Evolutionary conservation across 2,329 filamentous ascomycete genomes (phyloP), one percentile per base, ranked within the genome.

Genomic region (Penicillium sp.): DNA sequence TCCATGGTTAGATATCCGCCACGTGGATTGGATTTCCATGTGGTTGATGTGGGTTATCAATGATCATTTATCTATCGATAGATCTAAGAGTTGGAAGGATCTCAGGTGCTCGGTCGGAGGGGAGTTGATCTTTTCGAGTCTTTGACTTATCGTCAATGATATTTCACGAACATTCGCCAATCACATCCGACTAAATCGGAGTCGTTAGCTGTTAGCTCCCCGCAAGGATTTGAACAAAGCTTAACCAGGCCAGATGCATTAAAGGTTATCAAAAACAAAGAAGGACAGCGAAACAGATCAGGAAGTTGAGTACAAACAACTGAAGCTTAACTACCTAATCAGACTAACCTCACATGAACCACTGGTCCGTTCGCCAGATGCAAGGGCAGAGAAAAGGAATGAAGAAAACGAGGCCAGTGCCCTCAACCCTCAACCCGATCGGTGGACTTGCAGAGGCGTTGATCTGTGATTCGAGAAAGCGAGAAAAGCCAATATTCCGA

Each of bases 301-400:
- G 8, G 22, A 25, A 25, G 7, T 25, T 7, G 8, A 25, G 52
- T 4, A 30, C 10, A 38, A 30, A 38, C n/a, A 33, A 10, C 41
- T 35, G 25, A 19, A 22, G 30, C 31, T 44, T 19, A 13, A 52
- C 40, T 30, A 40, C 19, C 19, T 3, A 5, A 3, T 29, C 30
- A 34, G 36, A 18, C 25, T 6, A 19, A 40, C 7, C 45, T 53
- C 22, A 41, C 40, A 57, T 46, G 54, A 60, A 59, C 56, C 13
- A 33, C 45, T 60, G 58, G 56, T 59, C 58, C 46, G 58, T 59
- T 55, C 58, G 27, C 22, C 16, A 18, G 18, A 54, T 58, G 56
- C 49, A 60, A 56, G 56, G 55, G 28, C 16, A 4, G 30, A 30
- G 18, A 10, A 45, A 19, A 10, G 27, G 11, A n/a, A n/a, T n/a